Evolutionary conservation across 2,329 filamentous ascomycete genomes (phyloP), one percentile per base, ranked within the genome.

Genomic region (Neoarthrinium moseri): DNA sequence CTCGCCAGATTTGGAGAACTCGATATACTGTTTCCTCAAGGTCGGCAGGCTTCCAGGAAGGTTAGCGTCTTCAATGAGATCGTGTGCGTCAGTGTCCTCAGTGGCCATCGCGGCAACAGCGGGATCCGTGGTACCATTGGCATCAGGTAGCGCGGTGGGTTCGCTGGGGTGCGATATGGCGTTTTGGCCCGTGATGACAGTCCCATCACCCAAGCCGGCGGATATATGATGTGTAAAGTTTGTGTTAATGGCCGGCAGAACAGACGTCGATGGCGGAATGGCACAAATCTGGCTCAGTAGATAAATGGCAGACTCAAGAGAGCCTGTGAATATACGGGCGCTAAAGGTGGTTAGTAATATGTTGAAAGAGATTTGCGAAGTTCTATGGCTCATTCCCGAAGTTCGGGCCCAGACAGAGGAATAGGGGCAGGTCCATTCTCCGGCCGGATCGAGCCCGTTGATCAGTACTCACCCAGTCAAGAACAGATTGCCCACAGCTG

Each of bases 191-290:
- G 88, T 87, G 56, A 97, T 95, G 21, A 86, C 72, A 1, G 81
- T 83, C 6, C 88, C 90, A 62, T 96, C 81, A 15, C 74, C 72
- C 0, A 97, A 75, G 0, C 87, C 86, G 2, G 91, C 92, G 5
- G 87, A 90, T 55, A 97, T 97, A 66, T 97, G 92, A 59, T 95
- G 89, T 0, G 89, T 89, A 71, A 96, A 96, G 65, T 96, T 97
- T 51, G 87, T 91, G 72, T 96, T 95, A 56, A 97, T 89, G 4
- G 89, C 90, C 0, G 92, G 94, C 13, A 97, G 81, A 1, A 96
- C 90, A 0, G 83, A 78, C 5, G 94, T 83, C 42, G 83, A 77
- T 10, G 81, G 77, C 0, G 90, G 87, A 1, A 97, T 87, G n/a
- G 82, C 83, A 60, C 91, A 95, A 52, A 96, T 89, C 56, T 86